Base-by-base conservation (phyloP, 2,329 filamentous ascomycete genomes). In the Cladophialophora bantiana region DNA sequence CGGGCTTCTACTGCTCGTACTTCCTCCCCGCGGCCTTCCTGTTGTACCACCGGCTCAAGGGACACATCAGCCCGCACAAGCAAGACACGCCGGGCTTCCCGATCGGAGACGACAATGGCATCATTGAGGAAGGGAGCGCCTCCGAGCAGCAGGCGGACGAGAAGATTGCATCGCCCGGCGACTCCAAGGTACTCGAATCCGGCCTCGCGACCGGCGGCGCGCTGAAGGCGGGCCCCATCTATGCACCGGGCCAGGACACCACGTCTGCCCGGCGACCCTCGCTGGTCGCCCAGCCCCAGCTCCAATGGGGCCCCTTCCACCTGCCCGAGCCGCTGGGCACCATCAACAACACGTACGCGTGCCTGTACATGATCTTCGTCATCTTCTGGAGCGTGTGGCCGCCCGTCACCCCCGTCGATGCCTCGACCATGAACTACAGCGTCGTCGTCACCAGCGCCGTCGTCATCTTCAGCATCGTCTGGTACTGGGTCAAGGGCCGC, bases 361-460 rank as follows among this genome's bases (percentile, higher is more conserved):
- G 83, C 70, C 58, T 78, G 2, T 88, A 87, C 71, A 81, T 84
- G 73, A 65, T 83, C 0, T 82, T 88, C 48, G 78, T 87, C 1
- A 80, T 85, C 10, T 87, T 88, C 75, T 88, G 84, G 79, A 82
- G 79, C 26, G 84, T 87, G 55, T 83, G 81, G 81, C 81, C 81
- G 74, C 78, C 79, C 1, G 71, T 67, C 2, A 77, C 72, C 0
- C 75, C 74, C 0, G 72, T 77, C 0, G 74, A 75, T 4, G 72
- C 78, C 0, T 72, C 75, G 0, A 80, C 75, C 12, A 82, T 83
- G 78, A 86, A 86, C 72, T 85, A 80, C 69, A 81, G 78, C 26
- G 60, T 83, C 7, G 69, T 85, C 2, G 78, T 85, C 0, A 83
- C 81, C 15, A 80, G 77, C 0, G 75, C 73, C 0, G 77, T 81